Conservation (phyloP, 352 stramenopile species). For the Discostella stelligera region DNA sequence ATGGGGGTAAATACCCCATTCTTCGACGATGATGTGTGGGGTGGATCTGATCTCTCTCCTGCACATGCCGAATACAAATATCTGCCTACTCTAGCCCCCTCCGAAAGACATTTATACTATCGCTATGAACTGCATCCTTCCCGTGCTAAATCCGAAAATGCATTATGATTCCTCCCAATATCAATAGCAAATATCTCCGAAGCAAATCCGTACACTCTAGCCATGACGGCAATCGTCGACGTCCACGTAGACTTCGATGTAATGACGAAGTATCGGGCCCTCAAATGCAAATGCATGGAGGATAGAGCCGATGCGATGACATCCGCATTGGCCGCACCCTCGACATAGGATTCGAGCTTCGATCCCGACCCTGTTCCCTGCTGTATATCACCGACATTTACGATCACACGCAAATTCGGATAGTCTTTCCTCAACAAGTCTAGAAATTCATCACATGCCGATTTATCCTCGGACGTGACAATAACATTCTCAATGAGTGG, state of each 20-base stretch:
- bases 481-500: constrained; percentile 47
- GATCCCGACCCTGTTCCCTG: constrained; percentile 52
- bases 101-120: too few relatives aligned
- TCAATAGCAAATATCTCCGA: constrained; percentile 40
- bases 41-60: too few relatives aligned
- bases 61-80: too few relatives aligned
- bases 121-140: constrained; percentile 13
- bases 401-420: constrained; percentile 29
- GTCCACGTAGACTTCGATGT: constrained; percentile 50
- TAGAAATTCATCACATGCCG: constrained; percentile 38
- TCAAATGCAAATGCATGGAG: constrained; percentile 46
- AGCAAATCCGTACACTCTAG: constrained; percentile 41
- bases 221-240: constrained; percentile 43
- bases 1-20: too few relatives aligned
- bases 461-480: constrained; percentile 47
- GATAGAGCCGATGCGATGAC: constrained; percentile 40
- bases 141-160: constrained; percentile 15
- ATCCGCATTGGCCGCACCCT: constrained; percentile 27
- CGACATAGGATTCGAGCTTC: constrained; percentile 46
- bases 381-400: constrained; percentile 49
- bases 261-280: constrained; percentile 49
- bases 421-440: constrained; percentile 34
- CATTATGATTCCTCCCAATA: constrained; percentile 33
- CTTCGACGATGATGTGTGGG: too few relatives aligned
- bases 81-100: too few relatives aligned